Evolutionary conservation across 2,329 filamentous ascomycete genomes (phyloP), one percentile per base, ranked within the genome.

Genomic region (Diaporthe caulivora): DNA sequence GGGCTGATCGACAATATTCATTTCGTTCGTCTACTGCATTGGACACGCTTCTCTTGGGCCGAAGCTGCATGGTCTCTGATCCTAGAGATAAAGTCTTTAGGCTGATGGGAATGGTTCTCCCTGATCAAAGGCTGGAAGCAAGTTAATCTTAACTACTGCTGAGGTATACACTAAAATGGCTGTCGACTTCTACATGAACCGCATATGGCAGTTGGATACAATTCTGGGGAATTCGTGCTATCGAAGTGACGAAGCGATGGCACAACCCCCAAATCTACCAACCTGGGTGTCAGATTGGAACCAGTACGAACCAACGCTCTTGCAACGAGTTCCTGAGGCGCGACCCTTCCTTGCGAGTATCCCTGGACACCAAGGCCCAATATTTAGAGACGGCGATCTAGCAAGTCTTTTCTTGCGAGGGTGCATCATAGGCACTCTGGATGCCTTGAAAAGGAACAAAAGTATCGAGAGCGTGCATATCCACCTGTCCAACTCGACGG

Each of bases 281-380:
- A 17, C 37, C 21, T 40, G 57, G 57, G 57, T 62, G 18, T 34
- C 55, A 1, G 34, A 58, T 7, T 58, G 55, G 55, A 58, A 9
- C 18, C 34, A 58, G 13, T 17, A 2, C 34, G 34, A 7, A 9
- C n/a, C 34, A 8, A 58, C 34, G 10, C 13, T 58, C 7, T 17
- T 58, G 21, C 34, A 40, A 24, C 18, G 31, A 37, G 21, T 17
- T 9, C 34, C 55, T 17, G 5, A 10, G 26, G 34, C 1, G 34
- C 10, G 7, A 17, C 1, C 2, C 7, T 40, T 17, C 3, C 55
- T 58, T 2, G n/a, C 0, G 3, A 40, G 1, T 0, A n/a, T n/a
- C n/a, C n/a, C n/a, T n/a, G n/a, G n/a, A n/a, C n/a, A n/a, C 21
- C 55, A 24, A 4, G 0, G 24, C 3, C 34, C 31, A 2, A 17